These are phyloP conservation scores for Penicillium robsamsonii DNA, from an alignment of 495 filamentous ascomycete genomes.

Conservation along the genomic window DNA sequence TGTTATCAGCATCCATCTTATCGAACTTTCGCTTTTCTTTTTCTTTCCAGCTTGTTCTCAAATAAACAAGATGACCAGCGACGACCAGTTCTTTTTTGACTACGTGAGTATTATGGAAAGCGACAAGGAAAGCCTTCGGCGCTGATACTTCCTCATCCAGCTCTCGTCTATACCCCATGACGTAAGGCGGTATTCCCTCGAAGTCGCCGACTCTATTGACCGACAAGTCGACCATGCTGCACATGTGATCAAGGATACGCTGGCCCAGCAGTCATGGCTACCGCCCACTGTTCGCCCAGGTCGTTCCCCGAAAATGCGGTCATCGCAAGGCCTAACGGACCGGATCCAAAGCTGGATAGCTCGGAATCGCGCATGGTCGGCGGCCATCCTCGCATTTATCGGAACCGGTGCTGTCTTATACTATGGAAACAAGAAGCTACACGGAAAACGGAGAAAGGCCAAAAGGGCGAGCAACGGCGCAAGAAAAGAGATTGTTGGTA, in stretches of 20 bases:
- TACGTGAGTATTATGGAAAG: constrained; percentile 34
- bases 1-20: constrained; percentile 24
- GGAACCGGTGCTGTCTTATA: constrained; percentile 66
- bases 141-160: constrained; percentile 40
- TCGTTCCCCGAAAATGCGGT: constrained; percentile 43
- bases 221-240: constrained; percentile 70
- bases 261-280: constrained; percentile 66
- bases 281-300: constrained; percentile 62
- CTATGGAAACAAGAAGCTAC: constrained; percentile 57
- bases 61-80: constrained; percentile 46
- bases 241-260: constrained; percentile 55
- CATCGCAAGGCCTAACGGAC: constrained; percentile 38
- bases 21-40: constrained; percentile 14
- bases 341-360: constrained; percentile 60
- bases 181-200: constrained; percentile 59
- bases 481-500: constrained; percentile 78
- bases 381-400: constrained; percentile 63
- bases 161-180: constrained; percentile 71
- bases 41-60: constrained; percentile 13
- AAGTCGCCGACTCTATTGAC: constrained; percentile 76
- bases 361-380: constrained; percentile 66
- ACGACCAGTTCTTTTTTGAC: constrained; percentile 52
- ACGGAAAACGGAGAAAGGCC: constrained; percentile 69
- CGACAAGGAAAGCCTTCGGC: not conserved
- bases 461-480: constrained; percentile 77